Evolutionary conservation across 495 filamentous ascomycete genomes (phyloP).

Genomic region (Trichoderma virens): DNA sequence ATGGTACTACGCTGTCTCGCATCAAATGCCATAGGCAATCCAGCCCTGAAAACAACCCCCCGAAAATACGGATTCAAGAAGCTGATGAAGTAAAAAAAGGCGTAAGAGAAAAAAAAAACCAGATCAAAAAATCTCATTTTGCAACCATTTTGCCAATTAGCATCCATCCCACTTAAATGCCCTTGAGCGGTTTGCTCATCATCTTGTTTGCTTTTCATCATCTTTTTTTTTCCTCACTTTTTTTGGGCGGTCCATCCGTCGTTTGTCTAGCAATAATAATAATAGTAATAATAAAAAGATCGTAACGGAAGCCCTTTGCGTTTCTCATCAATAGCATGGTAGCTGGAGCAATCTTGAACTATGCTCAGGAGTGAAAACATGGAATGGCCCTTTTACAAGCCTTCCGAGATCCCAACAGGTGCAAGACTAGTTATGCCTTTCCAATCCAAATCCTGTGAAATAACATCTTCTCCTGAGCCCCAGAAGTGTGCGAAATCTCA

Average conservation of each 20-base stretch:
- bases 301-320: background rate
- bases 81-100: background rate
- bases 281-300: background rate
- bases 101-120: constrained; percentile 21
- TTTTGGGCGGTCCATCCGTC: background rate
- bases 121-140: constrained; percentile 23
- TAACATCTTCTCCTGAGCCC: background rate
- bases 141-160: background rate
- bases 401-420: background rate
- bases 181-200: constrained; percentile 1
- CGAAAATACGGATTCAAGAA: constrained; percentile 23
- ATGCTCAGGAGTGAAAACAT: constrained; percentile 5
- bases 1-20: background rate
- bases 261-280: background rate
- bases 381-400: background rate
- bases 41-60: background rate
- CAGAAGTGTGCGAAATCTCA: background rate
- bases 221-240: background rate
- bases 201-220: background rate
- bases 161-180: background rate
- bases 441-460: constrained; percentile 3
- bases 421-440: background rate
- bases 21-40: background rate
- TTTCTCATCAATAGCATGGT: constrained; percentile 9
- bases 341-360: background rate